Percentiles rank a stretch among this genome's conserved stretches.
phyloP scores from a whole-genome alignment of 2,329 filamentous ascomycete species.

The Ramichloridium luteum region DNA sequence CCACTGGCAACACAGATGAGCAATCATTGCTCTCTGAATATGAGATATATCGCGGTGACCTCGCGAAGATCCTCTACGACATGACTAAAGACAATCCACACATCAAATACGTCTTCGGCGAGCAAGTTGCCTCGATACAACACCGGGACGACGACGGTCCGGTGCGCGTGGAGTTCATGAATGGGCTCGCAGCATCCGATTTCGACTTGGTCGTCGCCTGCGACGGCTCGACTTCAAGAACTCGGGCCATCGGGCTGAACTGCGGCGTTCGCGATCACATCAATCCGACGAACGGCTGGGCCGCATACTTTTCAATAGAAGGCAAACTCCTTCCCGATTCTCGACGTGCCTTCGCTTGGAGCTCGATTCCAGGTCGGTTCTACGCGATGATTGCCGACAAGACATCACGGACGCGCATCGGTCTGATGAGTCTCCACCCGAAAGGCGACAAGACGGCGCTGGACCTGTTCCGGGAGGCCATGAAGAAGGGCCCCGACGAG shows the following conservation, averaged over 20 bases:
- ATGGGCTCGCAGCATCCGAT: conserved; percentile 24
- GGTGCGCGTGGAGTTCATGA: conserved; percentile 31
- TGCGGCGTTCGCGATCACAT: conserved; percentile 31
- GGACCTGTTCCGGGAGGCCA: conserved; percentile 30
- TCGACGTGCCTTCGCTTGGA: conserved; percentile 28
- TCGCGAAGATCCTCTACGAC: conserved; percentile 23
- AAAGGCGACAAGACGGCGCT: conserved; percentile 18
- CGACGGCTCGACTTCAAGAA: conserved; percentile 38
- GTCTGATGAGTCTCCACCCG: conserved; percentile 28
- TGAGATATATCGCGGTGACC: conserved; percentile 27
- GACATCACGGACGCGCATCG: conserved; percentile 19
- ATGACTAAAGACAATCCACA: conserved; percentile 28
- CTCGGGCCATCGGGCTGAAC: conserved; percentile 33
- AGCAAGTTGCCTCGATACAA: conserved; percentile 28
- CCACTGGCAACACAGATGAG: conserved; percentile 22
- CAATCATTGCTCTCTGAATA: conserved; percentile 27
- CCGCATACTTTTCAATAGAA: conserved; percentile 32
- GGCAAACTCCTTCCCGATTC: conserved; percentile 29
- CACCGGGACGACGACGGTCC: conserved; percentile 22
- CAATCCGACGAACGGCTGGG: conserved; percentile 28
- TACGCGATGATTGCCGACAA: conserved; percentile 26
- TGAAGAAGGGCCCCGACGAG: conserved; percentile 24
- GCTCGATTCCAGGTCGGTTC: conserved; percentile 28
- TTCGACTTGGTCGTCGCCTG: conserved; percentile 40
- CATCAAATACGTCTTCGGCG: conserved; percentile 29